phyloP scores from a whole-genome alignment of 805 yeast genomes.

The Candida suzukii region DNA sequence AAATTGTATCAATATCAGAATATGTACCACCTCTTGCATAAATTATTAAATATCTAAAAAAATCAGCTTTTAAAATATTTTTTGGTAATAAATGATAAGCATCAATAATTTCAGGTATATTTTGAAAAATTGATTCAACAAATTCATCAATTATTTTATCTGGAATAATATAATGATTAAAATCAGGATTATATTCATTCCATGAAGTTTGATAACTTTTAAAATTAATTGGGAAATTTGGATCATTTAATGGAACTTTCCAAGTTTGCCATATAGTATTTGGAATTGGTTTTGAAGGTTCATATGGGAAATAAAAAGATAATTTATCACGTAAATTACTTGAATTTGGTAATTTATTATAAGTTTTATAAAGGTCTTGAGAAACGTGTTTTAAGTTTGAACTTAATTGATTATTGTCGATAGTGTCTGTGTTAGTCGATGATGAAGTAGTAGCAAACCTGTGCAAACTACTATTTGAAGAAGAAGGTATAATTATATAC shows the following conservation, averaged over 20 bases:
- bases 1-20: conserved; percentile 82
- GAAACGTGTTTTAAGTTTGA: conserved; percentile 11
- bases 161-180: conserved; percentile 64
- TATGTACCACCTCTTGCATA: conserved; percentile 92
- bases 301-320: conserved; percentile 70
- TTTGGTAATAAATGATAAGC: conserved; percentile 79
- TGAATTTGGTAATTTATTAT: conserved; percentile 8
- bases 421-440: neutral
- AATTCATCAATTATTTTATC: conserved; percentile 55
- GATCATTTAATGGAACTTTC: conserved; percentile 61
- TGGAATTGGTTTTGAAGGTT: conserved; percentile 56
- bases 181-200: conserved; percentile 51
- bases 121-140: conserved; percentile 48
- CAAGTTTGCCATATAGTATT: conserved; percentile 91
- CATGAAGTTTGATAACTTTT: conserved; percentile 51
- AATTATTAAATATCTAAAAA: conserved; percentile 80
- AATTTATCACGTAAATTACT: conserved; percentile 47
- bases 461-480: no score
- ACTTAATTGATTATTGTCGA: conserved; percentile 6
- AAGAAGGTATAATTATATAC: no score
- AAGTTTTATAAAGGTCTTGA: conserved; percentile 5
- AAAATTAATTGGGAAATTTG: conserved; percentile 48
- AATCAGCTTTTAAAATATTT: conserved; percentile 83
- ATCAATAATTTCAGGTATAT: conserved; percentile 64
- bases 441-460: no score